A percentile compares a stretch with the other conserved stretches of the same genome.
Evolutionary conservation across 2,329 filamentous ascomycete species (phyloP).

Genomic region (Sclerotinia glacialis): DNA sequence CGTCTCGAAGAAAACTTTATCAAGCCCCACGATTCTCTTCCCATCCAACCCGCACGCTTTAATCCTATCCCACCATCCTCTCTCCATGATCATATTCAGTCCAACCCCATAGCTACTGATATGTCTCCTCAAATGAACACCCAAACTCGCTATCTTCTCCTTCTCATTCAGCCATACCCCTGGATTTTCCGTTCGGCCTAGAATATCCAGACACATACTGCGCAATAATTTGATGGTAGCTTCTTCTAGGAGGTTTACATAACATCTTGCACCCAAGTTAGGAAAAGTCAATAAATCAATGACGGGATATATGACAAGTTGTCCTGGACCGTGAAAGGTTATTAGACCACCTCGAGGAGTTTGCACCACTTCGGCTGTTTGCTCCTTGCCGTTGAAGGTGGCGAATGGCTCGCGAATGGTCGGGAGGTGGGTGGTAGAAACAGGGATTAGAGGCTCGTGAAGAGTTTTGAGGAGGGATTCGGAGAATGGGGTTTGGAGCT

Average conservation of each 20-base stretch:
- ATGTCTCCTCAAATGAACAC: constrained; percentile 84
- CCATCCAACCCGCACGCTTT: constrained; percentile 86
- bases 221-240: not conserved
- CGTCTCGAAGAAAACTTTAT: not conserved
- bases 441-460: no score
- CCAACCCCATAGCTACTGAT: constrained; percentile 83
- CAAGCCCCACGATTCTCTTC: constrained; percentile 73
- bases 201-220: not conserved
- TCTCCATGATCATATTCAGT: constrained; percentile 68
- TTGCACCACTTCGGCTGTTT: constrained; percentile 38
- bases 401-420: not conserved
- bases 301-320: constrained; percentile 88
- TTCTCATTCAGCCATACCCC: constrained; percentile 32
- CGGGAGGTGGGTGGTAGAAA: not conserved
- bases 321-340: constrained; percentile 93
- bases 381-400: not conserved
- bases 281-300: constrained; percentile 52
- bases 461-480: constrained; percentile 47
- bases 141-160: constrained; percentile 82
- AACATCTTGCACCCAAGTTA: not conserved
- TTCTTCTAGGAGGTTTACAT: constrained; percentile 8
- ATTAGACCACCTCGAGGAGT: constrained; percentile 77
- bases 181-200: constrained; percentile 57
- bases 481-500: constrained; percentile 51
- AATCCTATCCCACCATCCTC: constrained; percentile 68